Evolutionary conservation across 495 filamentous ascomycete species (phyloP).

Genomic region (Daldinia bambusicola): DNA sequence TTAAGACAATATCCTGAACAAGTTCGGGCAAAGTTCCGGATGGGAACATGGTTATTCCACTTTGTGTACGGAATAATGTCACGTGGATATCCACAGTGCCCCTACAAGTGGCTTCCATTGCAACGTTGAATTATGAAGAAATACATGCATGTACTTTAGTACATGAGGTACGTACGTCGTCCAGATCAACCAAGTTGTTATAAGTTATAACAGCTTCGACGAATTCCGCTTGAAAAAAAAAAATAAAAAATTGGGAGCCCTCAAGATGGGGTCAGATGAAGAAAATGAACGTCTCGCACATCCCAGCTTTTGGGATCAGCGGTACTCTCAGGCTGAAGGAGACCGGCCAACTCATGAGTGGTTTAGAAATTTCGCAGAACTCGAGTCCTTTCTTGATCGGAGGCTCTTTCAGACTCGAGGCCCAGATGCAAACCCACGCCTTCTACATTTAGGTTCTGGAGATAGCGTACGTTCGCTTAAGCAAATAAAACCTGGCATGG

Average conservation of each 20-base stretch:
- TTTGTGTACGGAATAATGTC: background rate
- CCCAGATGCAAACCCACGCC: slow-evolving; percentile 45
- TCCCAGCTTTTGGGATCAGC: slow-evolving; percentile 64
- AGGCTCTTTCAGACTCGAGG: slow-evolving; percentile 51
- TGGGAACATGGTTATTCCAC: background rate
- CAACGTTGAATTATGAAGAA: background rate
- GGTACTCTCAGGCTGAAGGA: slow-evolving; percentile 53
- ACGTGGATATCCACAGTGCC: background rate
- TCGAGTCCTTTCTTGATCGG: slow-evolving; percentile 59
- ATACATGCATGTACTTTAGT: no score
- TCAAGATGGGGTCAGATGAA: slow-evolving; percentile 24
- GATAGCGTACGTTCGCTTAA: slow-evolving; percentile 59
- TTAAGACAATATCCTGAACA: no score
- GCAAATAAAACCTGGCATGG: background rate
- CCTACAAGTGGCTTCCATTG: background rate
- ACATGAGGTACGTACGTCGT: no score
- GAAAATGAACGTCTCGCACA: slow-evolving; percentile 48
- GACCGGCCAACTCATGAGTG: slow-evolving; percentile 59
- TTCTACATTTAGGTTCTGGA: slow-evolving; percentile 69
- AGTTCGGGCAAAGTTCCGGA: background rate
- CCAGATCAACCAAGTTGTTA: no score
- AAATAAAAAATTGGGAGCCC: background rate
- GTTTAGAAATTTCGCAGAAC: slow-evolving; percentile 60
- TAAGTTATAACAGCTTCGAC: no score
- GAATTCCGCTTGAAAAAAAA: background rate